Conservation (phyloP, 2,329 filamentous ascomycete species). For the Alternaria sp. region DNA sequence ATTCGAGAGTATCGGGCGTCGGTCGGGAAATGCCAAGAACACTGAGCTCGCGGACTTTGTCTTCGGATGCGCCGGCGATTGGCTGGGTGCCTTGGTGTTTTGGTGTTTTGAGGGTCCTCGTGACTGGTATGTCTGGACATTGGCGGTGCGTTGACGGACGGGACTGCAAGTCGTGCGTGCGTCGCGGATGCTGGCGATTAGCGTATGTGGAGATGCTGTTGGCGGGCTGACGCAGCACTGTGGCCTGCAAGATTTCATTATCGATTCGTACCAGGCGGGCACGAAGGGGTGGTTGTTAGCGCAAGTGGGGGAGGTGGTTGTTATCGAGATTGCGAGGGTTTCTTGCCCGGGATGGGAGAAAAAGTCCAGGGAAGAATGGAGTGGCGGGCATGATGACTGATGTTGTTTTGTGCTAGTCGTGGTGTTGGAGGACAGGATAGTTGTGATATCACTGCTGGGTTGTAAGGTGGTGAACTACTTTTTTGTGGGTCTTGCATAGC, state of each 20-base stretch:
- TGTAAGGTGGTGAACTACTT: neutral
- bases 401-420: neutral
- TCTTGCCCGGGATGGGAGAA: conserved; percentile 28
- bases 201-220: conserved; percentile 34
- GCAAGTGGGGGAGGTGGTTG: conserved; percentile 35
- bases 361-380: conserved; percentile 14
- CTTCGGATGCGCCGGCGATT: conserved; percentile 19
- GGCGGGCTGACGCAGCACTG: conserved; percentile 23
- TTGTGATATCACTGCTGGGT: neutral
- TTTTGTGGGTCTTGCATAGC: neutral
- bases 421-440: neutral
- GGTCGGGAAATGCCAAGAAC: conserved; percentile 3
- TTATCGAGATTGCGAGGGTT: conserved; percentile 18
- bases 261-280: conserved; percentile 21
- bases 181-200: conserved; percentile 22
- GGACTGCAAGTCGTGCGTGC: conserved; percentile 10
- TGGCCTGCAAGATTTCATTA: conserved; percentile 11
- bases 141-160: conserved; percentile 1
- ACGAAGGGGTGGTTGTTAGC: conserved; percentile 26
- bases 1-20: neutral
- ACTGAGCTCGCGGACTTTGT: neutral
- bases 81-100: conserved; percentile 1
- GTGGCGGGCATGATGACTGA: neutral
- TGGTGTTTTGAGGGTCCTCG: conserved; percentile 4
- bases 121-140: conserved; percentile 22